A percentile compares a stretch with the other conserved stretches of the same genome.
These are phyloP conservation scores for Leonotis leonurus DNA, from an alignment of 257 asterid species.

Conservation along the genomic window DNA sequence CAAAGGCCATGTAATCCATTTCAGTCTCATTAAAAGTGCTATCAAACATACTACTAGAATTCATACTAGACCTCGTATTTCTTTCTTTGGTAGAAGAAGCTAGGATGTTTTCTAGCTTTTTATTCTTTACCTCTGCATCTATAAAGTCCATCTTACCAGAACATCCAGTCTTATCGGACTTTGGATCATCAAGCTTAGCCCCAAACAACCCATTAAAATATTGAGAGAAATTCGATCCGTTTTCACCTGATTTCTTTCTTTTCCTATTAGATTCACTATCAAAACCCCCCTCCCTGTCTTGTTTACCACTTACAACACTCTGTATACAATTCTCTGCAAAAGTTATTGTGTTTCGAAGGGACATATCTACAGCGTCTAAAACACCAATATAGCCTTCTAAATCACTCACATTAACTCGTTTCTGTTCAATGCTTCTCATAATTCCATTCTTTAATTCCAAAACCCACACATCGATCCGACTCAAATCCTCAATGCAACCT, in stretches of 20 bases:
- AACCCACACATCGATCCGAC: slow-evolving; percentile 31
- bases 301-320: slow-evolving; percentile 25
- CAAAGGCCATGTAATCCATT: slow-evolving; percentile 24
- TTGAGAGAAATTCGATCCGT: slow-evolving; percentile 26
- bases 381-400: slow-evolving; percentile 40
- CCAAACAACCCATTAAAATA: slow-evolving; percentile 36
- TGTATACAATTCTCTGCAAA: slow-evolving; percentile 41
- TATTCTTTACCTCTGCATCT: slow-evolving; percentile 27
- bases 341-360: slow-evolving; percentile 28
- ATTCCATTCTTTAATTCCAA: slow-evolving; percentile 41
- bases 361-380: slow-evolving; percentile 35
- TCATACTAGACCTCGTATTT: slow-evolving; percentile 16
- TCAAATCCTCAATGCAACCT: slow-evolving; percentile 37
- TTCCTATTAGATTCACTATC: slow-evolving; percentile 34
- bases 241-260: slow-evolving; percentile 38
- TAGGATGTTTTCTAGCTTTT: slow-evolving; percentile 36
- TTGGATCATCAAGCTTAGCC: slow-evolving; percentile 28
- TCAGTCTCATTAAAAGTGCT: slow-evolving; percentile 18
- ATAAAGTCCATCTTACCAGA: slow-evolving; percentile 25
- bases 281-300: slow-evolving; percentile 30
- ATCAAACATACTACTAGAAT: slow-evolving; percentile 15
- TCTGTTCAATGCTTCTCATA: slow-evolving; percentile 32
- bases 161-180: slow-evolving; percentile 28
- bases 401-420: slow-evolving; percentile 45
- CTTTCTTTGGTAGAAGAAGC: slow-evolving; percentile 35